Percentiles rank a stretch among this genome's conserved stretches.
Evolutionary conservation across 2,329 filamentous ascomycete species (phyloP).

Genomic region (Trichothecium sympodiale): DNA sequence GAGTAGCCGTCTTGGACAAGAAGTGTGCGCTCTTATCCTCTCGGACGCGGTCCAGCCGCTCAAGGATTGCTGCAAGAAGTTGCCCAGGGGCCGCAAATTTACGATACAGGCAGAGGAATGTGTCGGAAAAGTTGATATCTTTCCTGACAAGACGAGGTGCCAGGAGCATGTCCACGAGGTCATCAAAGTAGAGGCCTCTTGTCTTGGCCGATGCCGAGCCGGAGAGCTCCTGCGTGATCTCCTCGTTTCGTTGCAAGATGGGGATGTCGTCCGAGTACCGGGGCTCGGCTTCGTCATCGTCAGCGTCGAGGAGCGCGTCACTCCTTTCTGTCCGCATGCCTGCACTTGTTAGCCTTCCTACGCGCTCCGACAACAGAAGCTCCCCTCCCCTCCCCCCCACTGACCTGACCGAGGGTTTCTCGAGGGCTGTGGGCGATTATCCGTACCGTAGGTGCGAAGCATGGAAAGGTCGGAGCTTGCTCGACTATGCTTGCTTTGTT

Average conservation of each 20-base stretch:
- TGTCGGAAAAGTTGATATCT: slow-evolving; percentile 79
- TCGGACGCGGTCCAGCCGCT: slow-evolving; percentile 60
- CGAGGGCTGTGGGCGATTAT: slow-evolving; percentile 18
- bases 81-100: slow-evolving; percentile 79
- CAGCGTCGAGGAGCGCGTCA: slow-evolving; percentile 52
- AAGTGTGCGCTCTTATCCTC: slow-evolving; percentile 56
- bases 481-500: slow-evolving; percentile 56
- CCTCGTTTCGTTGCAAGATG: slow-evolving; percentile 55
- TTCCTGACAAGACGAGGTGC: slow-evolving; percentile 70
- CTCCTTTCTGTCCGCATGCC: not conserved
- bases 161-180: slow-evolving; percentile 79
- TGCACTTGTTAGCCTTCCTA: not conserved
- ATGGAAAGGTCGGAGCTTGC: slow-evolving; percentile 61
- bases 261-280: slow-evolving; percentile 57
- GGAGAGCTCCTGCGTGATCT: slow-evolving; percentile 28
- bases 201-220: slow-evolving; percentile 38
- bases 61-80: slow-evolving; percentile 67
- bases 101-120: slow-evolving; percentile 87
- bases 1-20: slow-evolving; percentile 67
- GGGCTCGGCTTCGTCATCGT: slow-evolving; percentile 60
- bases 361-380: slow-evolving; percentile 8
- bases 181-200: slow-evolving; percentile 49
- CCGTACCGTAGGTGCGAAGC: slow-evolving; percentile 35
- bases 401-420: slow-evolving; percentile 20
- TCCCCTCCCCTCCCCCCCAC: slow-evolving; percentile 17